phyloP scores from a whole-genome alignment of 192 early-diverging fungal species.

The Entomortierella beljakovae region DNA sequence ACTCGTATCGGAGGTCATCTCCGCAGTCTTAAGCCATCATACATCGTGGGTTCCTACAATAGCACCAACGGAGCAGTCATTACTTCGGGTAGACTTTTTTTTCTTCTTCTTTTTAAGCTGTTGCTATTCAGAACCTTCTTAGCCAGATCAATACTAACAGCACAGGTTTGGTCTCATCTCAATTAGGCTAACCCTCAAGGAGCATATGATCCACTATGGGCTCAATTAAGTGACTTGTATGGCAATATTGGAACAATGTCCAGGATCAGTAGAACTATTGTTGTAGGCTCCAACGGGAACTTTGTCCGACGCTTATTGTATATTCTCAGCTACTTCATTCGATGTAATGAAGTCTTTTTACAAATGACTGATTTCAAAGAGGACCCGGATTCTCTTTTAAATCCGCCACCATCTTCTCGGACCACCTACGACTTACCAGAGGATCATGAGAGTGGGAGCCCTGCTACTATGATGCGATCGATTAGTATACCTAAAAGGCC shows the following conservation, averaged over 20 bases:
- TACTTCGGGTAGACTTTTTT: slow-evolving; percentile 36
- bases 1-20: slow-evolving; percentile 63
- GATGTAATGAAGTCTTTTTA: slow-evolving; percentile 69
- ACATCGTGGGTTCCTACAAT: slow-evolving; percentile 68
- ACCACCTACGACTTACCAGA: slow-evolving; percentile 27
- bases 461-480: slow-evolving; percentile 42
- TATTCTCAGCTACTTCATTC: slow-evolving; percentile 68
- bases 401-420: slow-evolving; percentile 14
- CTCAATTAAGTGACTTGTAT: slow-evolving; percentile 68
- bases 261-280: slow-evolving; percentile 63
- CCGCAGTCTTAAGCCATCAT: slow-evolving; percentile 63
- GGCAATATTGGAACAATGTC: slow-evolving; percentile 62
- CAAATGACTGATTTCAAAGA: slow-evolving; percentile 52
- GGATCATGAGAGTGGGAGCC: slow-evolving; percentile 50
- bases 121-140: too few species aligned
- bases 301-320: slow-evolving; percentile 62
- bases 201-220: slow-evolving; percentile 68
- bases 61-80: slow-evolving; percentile 55
- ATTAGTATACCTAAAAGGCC: slow-evolving; percentile 54
- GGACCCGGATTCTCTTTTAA: slow-evolving; percentile 38
- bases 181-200: slow-evolving; percentile 42
- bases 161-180: background rate
- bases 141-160: background rate
- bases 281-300: slow-evolving; percentile 58
- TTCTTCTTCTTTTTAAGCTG: background rate